Evolutionary conservation across 768 basidiomycete genomes (phyloP).

Genomic region (Hypholoma fasciculare): DNA sequence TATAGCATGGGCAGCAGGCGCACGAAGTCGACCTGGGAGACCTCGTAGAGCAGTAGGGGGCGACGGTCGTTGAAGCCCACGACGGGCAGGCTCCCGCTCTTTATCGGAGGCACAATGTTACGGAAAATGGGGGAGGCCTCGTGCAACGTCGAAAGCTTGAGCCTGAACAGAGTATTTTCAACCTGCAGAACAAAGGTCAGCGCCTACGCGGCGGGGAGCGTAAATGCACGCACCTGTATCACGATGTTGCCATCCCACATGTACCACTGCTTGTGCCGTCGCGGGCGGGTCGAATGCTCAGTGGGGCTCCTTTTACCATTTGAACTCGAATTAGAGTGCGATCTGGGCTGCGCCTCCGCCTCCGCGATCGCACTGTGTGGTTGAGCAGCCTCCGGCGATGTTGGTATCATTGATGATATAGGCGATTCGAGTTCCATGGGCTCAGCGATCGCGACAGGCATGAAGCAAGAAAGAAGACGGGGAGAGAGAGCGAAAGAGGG

Average conservation of each 20-base stretch:
- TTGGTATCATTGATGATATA: neutral
- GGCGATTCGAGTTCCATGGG: neutral
- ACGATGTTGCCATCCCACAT: constrained; percentile 30
- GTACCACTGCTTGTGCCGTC: constrained; percentile 28
- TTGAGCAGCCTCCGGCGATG: neutral
- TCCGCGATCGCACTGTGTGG: neutral
- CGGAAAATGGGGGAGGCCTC: constrained; percentile 32
- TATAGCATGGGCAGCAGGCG: constrained; percentile 56
- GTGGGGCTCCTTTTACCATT: neutral
- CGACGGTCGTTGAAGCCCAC: constrained; percentile 26
- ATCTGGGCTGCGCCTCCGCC: neutral
- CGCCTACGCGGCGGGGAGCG: neutral
- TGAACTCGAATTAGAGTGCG: neutral
- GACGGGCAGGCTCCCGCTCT: constrained; percentile 22
- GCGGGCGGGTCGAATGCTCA: neutral
- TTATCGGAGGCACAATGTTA: constrained; percentile 31
- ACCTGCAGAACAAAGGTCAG: constrained; percentile 35
- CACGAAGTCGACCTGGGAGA: constrained; percentile 47
- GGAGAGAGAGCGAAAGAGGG: neutral
- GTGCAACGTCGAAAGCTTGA: constrained; percentile 47
- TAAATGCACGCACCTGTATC: constrained; percentile 24
- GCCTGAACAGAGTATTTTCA: constrained; percentile 49
- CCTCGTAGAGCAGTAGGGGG: constrained; percentile 45
- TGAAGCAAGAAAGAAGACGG: neutral
- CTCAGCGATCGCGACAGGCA: neutral